These are phyloP conservation scores for Styphnolobium japonicum DNA, from an alignment of 306 rosid genomes.

Conservation along the genomic window DNA sequence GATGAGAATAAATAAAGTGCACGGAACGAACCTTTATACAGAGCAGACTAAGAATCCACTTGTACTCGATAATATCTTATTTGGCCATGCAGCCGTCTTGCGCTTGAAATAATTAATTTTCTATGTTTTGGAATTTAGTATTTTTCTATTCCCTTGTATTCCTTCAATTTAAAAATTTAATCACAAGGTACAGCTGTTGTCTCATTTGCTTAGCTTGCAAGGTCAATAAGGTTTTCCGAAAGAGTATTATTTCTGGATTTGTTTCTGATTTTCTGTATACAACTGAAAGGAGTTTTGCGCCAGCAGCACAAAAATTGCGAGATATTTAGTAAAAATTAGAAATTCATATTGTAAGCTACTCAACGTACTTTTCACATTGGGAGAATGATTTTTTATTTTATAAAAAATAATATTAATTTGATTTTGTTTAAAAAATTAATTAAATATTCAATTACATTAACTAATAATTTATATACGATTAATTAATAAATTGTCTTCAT, in stretches of 20 bases:
- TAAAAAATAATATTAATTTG: too few relatives aligned
- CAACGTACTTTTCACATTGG: too few relatives aligned
- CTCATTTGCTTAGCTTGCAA: background rate
- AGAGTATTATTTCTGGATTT: background rate
- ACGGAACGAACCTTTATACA: background rate
- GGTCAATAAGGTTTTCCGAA: background rate
- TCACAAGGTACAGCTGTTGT: background rate
- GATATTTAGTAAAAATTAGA: background rate
- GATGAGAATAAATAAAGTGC: conserved; percentile 24
- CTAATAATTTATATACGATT: too few relatives aligned
- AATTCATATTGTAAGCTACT: background rate
- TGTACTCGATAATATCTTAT: background rate
- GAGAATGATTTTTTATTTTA: too few relatives aligned
- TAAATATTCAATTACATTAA: too few relatives aligned
- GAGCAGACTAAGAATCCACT: background rate
- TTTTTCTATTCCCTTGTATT: background rate
- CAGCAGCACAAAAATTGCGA: background rate
- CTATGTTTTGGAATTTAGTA: background rate
- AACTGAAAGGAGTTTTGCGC: background rate
- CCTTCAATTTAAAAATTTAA: background rate
- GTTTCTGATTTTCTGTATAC: background rate
- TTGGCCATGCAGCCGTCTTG: background rate
- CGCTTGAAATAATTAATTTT: background rate
- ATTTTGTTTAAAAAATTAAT: too few relatives aligned
- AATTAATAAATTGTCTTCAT: too few relatives aligned